Conservation (phyloP, 768 basidiomycete genomes). For the Amanita pseudoporphyria region DNA sequence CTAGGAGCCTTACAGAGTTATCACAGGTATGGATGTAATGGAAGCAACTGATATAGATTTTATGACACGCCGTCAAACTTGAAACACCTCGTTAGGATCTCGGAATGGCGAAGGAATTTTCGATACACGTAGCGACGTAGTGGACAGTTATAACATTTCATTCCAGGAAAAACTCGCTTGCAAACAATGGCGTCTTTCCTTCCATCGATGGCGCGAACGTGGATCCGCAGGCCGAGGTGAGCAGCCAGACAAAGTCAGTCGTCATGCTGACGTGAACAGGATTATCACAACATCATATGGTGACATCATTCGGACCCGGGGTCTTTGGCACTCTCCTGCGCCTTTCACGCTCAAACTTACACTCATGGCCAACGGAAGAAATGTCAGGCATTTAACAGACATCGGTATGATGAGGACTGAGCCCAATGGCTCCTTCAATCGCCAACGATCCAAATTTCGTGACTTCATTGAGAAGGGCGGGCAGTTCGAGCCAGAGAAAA, state of each 20-base stretch:
- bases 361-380: neutral
- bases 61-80: too few species aligned
- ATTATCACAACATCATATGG: neutral
- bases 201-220: neutral
- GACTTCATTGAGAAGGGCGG: slow-evolving; percentile 37
- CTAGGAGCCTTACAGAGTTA: too few species aligned
- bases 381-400: slow-evolving; percentile 23
- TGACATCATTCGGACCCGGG: neutral
- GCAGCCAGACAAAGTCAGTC: too few species aligned
- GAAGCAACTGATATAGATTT: too few species aligned
- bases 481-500: slow-evolving; percentile 56
- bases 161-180: too few species aligned
- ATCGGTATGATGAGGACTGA: slow-evolving; percentile 45
- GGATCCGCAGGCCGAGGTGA: neutral
- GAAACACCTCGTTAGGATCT: too few species aligned
- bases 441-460: slow-evolving; percentile 43
- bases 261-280: neutral
- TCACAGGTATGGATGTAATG: too few species aligned
- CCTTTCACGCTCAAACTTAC: neutral
- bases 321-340: neutral
- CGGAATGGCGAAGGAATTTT: too few species aligned
- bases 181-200: neutral
- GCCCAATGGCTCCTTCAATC: slow-evolving; percentile 60
- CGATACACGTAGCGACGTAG: too few species aligned
- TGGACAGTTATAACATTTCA: too few species aligned